Evolutionary conservation across 2,329 filamentous ascomycete species (phyloP).

Genomic region (Pezicula carpinea): DNA sequence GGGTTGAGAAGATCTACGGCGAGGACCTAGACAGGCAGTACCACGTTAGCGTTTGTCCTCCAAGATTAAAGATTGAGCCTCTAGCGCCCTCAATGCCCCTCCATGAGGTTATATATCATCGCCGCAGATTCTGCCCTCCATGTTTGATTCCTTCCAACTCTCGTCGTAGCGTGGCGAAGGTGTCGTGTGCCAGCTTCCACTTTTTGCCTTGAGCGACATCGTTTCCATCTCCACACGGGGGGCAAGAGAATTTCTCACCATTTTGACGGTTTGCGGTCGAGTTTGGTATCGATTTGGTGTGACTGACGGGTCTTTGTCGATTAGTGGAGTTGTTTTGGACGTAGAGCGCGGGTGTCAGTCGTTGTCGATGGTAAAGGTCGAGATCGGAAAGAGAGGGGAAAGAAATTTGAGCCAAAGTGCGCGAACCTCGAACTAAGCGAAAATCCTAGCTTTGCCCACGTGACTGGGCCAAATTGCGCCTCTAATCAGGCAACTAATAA

Average conservation of each 20-base stretch:
- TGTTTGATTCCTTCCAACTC: neutral
- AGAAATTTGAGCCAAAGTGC: slow-evolving; percentile 6
- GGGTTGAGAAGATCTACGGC: slow-evolving; percentile 99
- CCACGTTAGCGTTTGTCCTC: slow-evolving; percentile 42
- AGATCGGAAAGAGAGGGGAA: slow-evolving; percentile 10
- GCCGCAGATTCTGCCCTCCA: neutral
- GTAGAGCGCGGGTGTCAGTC: slow-evolving; percentile 32
- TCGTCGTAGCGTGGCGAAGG: slow-evolving; percentile 4
- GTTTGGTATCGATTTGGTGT: slow-evolving; percentile 27
- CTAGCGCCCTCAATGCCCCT: slow-evolving; percentile 8
- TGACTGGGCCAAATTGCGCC: neutral
- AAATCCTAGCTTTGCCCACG: neutral
- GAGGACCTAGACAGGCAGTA: slow-evolving; percentile 73
- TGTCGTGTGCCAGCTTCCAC: slow-evolving; percentile 25
- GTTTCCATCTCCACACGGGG: slow-evolving; percentile 9
- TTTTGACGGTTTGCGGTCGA: slow-evolving; percentile 55
- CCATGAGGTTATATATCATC: slow-evolving; percentile 2
- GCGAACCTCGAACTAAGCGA: slow-evolving; percentile 8
- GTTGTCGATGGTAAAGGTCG: slow-evolving; percentile 26
- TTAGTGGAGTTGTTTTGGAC: slow-evolving; percentile 23
- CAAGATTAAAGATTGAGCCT: slow-evolving; percentile 22
- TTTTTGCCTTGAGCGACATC: slow-evolving; percentile 10
- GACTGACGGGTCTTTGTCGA: slow-evolving; percentile 32
- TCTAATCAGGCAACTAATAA: too few relatives aligned
- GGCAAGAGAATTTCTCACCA: slow-evolving; percentile 50